Evolutionary conservation across 495 filamentous ascomycete species (phyloP).

Genomic region (Trichoderma virens): DNA sequence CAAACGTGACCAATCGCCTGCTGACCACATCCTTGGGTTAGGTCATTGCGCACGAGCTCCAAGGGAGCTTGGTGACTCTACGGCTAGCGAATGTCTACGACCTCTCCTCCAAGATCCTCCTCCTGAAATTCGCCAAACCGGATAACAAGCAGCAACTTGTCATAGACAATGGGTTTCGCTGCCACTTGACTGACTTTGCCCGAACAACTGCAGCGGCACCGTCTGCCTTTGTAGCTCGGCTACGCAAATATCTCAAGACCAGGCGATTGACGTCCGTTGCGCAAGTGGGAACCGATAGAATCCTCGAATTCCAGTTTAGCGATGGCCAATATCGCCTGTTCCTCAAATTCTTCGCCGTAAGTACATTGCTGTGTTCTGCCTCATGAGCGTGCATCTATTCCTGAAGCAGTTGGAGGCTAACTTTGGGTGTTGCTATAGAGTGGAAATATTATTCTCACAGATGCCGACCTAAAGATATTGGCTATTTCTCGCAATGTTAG

Average conservation of each 20-base stretch:
- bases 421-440: constrained; percentile 13
- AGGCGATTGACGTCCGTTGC: constrained; percentile 70
- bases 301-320: constrained; percentile 87
- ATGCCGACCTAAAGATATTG: constrained; percentile 68
- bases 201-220: constrained; percentile 77
- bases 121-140: constrained; percentile 85
- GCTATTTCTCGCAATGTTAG: constrained; percentile 72
- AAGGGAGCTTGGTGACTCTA: constrained; percentile 60
- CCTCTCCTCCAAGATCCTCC: constrained; percentile 87
- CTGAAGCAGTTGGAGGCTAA: background rate
- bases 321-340: constrained; percentile 83
- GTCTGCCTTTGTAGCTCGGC: constrained; percentile 69
- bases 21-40: constrained; percentile 28
- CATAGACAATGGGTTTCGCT: constrained; percentile 92
- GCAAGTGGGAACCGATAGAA: constrained; percentile 87
- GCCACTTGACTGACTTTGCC: constrained; percentile 83
- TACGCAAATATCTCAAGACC: constrained; percentile 84
- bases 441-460: constrained; percentile 89
- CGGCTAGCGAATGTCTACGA: constrained; percentile 93
- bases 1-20: too few species aligned
- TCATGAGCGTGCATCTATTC: background rate
- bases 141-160: constrained; percentile 78
- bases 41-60: constrained; percentile 92
- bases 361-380: background rate
- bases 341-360: constrained; percentile 88